These are phyloP conservation scores for Penicillium samsonianum DNA, from an alignment of 495 filamentous ascomycete species.

Conservation along the genomic window DNA sequence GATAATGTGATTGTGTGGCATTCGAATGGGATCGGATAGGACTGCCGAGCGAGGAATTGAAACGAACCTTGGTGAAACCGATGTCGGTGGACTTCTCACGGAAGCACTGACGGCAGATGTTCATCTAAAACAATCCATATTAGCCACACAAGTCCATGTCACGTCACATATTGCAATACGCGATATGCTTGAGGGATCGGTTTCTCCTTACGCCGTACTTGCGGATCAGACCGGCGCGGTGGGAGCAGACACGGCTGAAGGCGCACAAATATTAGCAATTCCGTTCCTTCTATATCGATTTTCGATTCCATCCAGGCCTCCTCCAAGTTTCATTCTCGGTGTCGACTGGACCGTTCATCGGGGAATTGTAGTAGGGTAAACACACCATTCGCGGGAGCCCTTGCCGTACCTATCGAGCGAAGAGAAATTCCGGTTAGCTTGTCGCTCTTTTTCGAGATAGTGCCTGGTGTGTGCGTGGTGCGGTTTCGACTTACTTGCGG, in stretches of 20 bases:
- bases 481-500: conserved; percentile 64
- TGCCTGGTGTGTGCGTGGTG: conserved; percentile 7
- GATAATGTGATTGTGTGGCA: not conserved
- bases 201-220: conserved; percentile 87
- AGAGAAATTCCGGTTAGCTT: conserved; percentile 20
- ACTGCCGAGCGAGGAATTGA: conserved; percentile 7
- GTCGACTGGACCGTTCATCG: conserved; percentile 18
- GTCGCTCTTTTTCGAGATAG: conserved; percentile 9
- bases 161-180: not conserved
- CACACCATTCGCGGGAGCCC: conserved; percentile 85
- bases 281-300: conserved; percentile 14
- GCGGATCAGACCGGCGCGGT: conserved; percentile 94
- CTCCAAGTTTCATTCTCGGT: conserved; percentile 5
- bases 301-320: conserved; percentile 8
- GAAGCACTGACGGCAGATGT: conserved; percentile 99
- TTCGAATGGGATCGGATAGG: conserved; percentile 5
- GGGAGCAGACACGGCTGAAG: conserved; percentile 89
- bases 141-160: conserved; percentile 17
- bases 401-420: conserved; percentile 66
- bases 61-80: conserved; percentile 88
- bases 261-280: conserved; percentile 30
- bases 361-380: conserved; percentile 19
- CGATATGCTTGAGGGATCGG: not conserved
- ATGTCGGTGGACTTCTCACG: conserved; percentile 94
- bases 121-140: conserved; percentile 53